Evolutionary conservation across 768 basidiomycete species (phyloP).

Genomic region (Termitomyces sp.): DNA sequence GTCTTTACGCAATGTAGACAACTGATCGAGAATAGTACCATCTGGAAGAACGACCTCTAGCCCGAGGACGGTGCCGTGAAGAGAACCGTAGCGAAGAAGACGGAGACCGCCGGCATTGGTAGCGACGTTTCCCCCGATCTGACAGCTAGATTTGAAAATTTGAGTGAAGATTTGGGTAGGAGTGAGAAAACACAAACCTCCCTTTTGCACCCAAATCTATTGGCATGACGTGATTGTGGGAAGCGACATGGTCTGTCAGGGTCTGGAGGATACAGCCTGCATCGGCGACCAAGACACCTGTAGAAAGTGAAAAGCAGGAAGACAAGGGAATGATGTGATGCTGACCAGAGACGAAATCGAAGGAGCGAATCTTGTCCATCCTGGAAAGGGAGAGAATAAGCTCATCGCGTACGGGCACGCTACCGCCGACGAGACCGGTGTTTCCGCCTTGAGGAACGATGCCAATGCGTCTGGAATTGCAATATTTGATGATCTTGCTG

Average conservation of each 20-base stretch:
- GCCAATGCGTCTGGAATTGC: conserved; percentile 74
- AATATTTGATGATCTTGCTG: conserved; percentile 82
- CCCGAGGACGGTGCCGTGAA: conserved; percentile 93
- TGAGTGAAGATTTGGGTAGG: background rate
- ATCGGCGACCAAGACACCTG: conserved; percentile 88
- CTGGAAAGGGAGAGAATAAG: conserved; percentile 79
- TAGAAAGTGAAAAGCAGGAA: background rate
- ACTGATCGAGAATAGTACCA: conserved; percentile 83
- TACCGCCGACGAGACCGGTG: conserved; percentile 95
- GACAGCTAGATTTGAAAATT: conserved; percentile 54
- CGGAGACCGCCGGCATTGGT: conserved; percentile 98
- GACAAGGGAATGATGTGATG: conserved; percentile 13
- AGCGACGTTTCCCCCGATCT: conserved; percentile 95
- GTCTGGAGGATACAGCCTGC: conserved; percentile 92
- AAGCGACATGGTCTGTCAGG: conserved; percentile 79
- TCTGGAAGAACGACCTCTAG: conserved; percentile 95
- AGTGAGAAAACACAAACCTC: conserved; percentile 42
- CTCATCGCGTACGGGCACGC: conserved; percentile 85
- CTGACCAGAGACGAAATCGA: conserved; percentile 78
- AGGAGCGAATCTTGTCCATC: conserved; percentile 76
- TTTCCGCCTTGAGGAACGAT: conserved; percentile 98
- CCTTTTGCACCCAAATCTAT: conserved; percentile 95
- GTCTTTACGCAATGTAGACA: conserved; percentile 91
- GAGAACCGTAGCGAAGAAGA: conserved; percentile 87
- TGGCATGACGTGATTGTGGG: conserved; percentile 93